These are phyloP conservation scores for Metschnikowia vanudenii DNA, from an alignment of 805 yeast species.

Conservation along the genomic window DNA sequence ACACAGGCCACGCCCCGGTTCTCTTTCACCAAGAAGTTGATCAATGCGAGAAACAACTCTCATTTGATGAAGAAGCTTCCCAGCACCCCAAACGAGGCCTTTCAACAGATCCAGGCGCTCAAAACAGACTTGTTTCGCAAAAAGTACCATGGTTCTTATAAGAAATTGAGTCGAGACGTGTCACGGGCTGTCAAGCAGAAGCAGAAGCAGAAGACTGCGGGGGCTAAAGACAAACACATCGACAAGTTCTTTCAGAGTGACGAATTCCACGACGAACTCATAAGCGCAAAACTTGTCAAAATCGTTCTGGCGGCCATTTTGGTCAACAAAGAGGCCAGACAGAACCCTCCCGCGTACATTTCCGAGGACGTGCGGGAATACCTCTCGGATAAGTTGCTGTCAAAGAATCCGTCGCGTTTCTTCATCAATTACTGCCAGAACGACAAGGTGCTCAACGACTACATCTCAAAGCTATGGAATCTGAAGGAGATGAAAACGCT, in stretches of 20 bases:
- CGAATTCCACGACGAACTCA: constrained; percentile 24
- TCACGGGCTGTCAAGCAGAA: constrained; percentile 21
- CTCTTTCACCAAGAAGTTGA: constrained; percentile 46
- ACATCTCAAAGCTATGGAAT: constrained; percentile 50
- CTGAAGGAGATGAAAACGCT: constrained; percentile 37
- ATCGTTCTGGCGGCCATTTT: constrained; percentile 27
- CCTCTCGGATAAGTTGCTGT: constrained; percentile 27
- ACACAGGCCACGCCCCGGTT: constrained; percentile 45
- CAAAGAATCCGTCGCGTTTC: constrained; percentile 47
- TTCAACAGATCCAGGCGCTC: constrained; percentile 42
- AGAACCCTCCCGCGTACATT: constrained; percentile 37
- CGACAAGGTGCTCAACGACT: constrained; percentile 41
- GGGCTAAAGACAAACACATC: constrained; percentile 16
- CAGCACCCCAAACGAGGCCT: constrained; percentile 41
- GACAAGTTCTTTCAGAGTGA: constrained; percentile 23
- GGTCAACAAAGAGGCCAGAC: constrained; percentile 28
- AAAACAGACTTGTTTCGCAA: constrained; percentile 46
- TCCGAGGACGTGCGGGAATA: constrained; percentile 25
- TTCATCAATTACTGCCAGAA: constrained; percentile 42
- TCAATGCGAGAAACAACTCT: constrained; percentile 44
- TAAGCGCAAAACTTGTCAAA: constrained; percentile 35
- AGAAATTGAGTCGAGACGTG: constrained; percentile 42
- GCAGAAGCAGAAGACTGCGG: constrained; percentile 8
- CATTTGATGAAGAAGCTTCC: constrained; percentile 44
- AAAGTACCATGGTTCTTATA: constrained; percentile 47